Percentiles rank a stretch among this genome's conserved stretches.
These are phyloP conservation scores for Leishmania aethiopica DNA, from an alignment of 208 protist species.

Conservation along the genomic window DNA sequence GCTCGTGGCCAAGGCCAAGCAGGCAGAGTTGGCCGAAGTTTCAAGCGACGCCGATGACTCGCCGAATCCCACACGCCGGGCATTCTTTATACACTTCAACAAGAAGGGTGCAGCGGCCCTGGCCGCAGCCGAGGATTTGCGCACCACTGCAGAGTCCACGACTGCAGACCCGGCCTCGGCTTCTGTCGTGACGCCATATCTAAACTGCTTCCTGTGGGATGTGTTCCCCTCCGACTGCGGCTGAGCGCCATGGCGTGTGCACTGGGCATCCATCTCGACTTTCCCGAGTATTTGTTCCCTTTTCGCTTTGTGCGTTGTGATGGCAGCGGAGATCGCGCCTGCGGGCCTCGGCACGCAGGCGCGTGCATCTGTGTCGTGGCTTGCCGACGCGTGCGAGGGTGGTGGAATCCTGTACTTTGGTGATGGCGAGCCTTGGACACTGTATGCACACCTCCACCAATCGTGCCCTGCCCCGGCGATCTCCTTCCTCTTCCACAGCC, in stretches of 20 bases:
- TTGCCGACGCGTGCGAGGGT: background rate
- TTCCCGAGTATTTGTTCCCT: background rate
- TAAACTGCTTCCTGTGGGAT: slow-evolving; percentile 13
- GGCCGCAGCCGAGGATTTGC: background rate
- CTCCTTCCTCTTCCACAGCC: background rate
- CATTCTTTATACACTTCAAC: slow-evolving; percentile 22
- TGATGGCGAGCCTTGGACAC: background rate
- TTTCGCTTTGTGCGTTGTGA: background rate
- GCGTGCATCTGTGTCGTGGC: background rate
- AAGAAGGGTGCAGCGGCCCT: background rate
- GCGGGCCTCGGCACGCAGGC: background rate
- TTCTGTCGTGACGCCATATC: background rate
- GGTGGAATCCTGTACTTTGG: background rate
- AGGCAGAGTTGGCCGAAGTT: slow-evolving; percentile 5
- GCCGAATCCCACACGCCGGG: background rate
- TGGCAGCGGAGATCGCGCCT: background rate
- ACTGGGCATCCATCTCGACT: background rate
- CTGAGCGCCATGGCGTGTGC: background rate
- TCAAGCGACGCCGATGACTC: background rate
- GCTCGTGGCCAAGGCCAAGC: slow-evolving; percentile 6
- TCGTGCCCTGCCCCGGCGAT: background rate
- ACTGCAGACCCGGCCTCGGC: background rate
- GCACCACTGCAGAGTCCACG: background rate
- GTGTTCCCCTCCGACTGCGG: background rate
- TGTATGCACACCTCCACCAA: background rate